phyloP scores from a whole-genome alignment of 352 stramenopile genomes.

The Phytophthora litchii region DNA sequence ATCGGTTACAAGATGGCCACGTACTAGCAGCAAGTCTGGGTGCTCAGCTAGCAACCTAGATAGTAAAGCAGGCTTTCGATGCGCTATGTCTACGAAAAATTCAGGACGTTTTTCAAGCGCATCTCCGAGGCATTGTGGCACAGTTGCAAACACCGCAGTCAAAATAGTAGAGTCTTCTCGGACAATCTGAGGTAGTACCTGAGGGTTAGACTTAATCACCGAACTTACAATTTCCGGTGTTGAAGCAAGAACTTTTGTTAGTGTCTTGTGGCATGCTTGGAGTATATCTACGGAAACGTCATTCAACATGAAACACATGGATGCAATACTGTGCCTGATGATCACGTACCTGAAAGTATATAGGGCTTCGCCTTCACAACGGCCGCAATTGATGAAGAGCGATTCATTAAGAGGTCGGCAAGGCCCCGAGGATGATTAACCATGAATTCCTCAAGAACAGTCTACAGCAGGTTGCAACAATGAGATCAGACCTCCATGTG shows the following conservation, averaged over 20 bases:
- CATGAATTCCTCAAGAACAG: conserved; percentile 71
- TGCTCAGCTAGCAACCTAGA: conserved; percentile 64
- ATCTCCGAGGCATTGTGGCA: conserved; percentile 63
- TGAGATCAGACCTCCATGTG: background rate
- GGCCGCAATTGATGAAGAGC: conserved; percentile 45
- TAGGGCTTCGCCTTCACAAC: conserved; percentile 57
- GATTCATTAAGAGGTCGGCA: conserved; percentile 65
- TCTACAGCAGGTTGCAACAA: conserved; percentile 26
- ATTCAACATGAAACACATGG: background rate
- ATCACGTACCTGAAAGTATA: conserved; percentile 55
- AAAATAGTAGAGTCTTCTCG: conserved; percentile 56
- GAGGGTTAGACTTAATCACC: conserved; percentile 55
- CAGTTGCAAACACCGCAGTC: conserved; percentile 49
- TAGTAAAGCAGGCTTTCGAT: conserved; percentile 66
- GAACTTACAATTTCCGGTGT: conserved; percentile 53
- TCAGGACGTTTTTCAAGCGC: conserved; percentile 68
- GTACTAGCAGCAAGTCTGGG: conserved; percentile 70
- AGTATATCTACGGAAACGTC: conserved; percentile 42
- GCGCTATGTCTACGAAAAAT: conserved; percentile 71
- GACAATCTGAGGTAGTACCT: conserved; percentile 53
- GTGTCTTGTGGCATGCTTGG: conserved; percentile 42
- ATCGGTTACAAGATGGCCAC: background rate
- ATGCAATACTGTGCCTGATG: background rate
- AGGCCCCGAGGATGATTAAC: conserved; percentile 65
- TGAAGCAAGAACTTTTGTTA: conserved; percentile 50